Evolutionary conservation across 176 grass and related monocot genomes (phyloP).

Genomic region (Oryza officinalis): DNA sequence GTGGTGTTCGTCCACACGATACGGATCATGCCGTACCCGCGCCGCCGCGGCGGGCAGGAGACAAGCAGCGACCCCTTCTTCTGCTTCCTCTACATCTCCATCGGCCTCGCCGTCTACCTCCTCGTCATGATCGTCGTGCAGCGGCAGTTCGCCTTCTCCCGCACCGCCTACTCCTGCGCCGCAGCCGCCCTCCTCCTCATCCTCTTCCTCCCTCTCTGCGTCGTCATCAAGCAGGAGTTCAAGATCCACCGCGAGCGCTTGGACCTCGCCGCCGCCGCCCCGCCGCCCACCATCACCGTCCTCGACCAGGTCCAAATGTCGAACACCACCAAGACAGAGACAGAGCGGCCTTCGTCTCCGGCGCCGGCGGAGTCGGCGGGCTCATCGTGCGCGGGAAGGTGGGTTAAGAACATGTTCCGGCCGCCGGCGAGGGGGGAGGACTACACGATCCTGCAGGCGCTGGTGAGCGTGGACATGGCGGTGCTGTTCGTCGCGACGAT

Average conservation of each 20-base stretch:
- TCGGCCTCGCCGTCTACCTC: constrained; percentile 63
- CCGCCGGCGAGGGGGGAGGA: constrained; percentile 64
- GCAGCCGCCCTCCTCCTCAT: constrained; percentile 50
- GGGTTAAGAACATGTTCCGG: constrained; percentile 39
- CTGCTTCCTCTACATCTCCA: constrained; percentile 84
- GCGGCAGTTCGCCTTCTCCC: constrained; percentile 38
- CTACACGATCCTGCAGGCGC: constrained; percentile 68
- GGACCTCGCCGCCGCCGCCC: constrained; percentile 31
- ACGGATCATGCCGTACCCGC: constrained; percentile 53
- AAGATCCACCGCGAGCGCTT: constrained; percentile 42
- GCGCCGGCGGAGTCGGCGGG: background rate
- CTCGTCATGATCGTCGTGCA: constrained; percentile 62
- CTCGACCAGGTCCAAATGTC: background rate
- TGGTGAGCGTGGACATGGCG: constrained; percentile 72
- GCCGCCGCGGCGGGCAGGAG: constrained; percentile 16
- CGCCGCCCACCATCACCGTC: constrained; percentile 40
- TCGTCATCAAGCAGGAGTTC: constrained; percentile 72
- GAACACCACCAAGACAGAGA: background rate
- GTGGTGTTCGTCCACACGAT: constrained; percentile 76
- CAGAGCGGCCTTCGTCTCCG: background rate
- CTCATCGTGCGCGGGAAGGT: background rate
- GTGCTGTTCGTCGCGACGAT: constrained; percentile 64
- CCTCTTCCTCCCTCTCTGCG: constrained; percentile 64
- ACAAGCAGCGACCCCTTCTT: constrained; percentile 60
- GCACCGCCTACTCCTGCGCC: constrained; percentile 27